Base-by-base conservation (phyloP, 106 monocot species). In the Chionographis japonica region DNA sequence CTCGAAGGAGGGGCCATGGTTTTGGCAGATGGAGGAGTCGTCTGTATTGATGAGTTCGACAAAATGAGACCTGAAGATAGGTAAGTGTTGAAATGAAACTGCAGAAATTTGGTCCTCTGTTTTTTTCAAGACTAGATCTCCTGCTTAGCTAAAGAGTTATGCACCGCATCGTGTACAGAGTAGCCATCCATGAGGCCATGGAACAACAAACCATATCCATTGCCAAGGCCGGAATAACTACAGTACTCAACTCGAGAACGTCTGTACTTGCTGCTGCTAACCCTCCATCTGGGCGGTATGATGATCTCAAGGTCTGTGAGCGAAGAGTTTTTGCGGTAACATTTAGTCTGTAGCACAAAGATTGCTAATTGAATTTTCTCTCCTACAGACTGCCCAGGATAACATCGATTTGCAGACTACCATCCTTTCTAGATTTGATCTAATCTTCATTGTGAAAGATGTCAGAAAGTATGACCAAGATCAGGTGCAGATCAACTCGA, bases 1-100 rank as follows among this genome's bases (percentile, higher is more conserved):
- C 78, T 97, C 19, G 97, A 97, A 97, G 97, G 97, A 75, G 97
- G 97, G 27, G 97, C 97, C 49, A 97, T 97, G 97, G 97, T 97
- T 69, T 83, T 97, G 58, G 89, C 97, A n/a, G 97, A 97, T 83
- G 97, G 97, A 4, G 97, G 97, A 74, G 97, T 97, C 19, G 97
- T 97, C 17, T 97, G 97, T 58, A 97, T 97, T 63, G 97, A 97
- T 69, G 97, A 97, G 72, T 97, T 97, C 83, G 97, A 97, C 55
- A 97, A 97, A 81, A 97, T 97, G 97, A 97, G 97, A 58, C 83
- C 89, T 57, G 97, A 97, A 85, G 97, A 97, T 77, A 86, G 97
- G 97, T 92, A 72, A 43, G 39, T 17, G 11, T 10, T 50, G 2
- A 3, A 2, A 50, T 42, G 40, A 35, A 12, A 50, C 13, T 16